Evolutionary conservation across 139 green algal species (phyloP).

Genomic region (Tetradesmus lagerheimii): DNA sequence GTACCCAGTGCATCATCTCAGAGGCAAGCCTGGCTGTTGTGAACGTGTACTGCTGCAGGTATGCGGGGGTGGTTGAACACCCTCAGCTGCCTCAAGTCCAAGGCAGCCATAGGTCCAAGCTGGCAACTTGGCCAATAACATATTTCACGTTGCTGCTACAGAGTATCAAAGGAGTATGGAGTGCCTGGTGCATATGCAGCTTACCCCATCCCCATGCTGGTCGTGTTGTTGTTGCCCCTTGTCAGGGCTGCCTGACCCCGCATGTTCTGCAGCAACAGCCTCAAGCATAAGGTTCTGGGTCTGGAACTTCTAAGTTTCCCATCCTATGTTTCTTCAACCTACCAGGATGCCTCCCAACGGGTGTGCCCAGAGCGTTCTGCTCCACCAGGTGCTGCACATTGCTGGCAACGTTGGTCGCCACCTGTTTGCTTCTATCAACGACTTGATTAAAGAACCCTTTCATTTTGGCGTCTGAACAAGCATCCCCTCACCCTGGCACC

Average conservation of each 20-base stretch:
- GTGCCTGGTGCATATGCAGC: neutral
- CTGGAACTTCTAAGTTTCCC: too few relatives aligned
- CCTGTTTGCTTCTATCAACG: neutral
- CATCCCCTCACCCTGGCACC: neutral
- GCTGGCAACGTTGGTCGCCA: neutral
- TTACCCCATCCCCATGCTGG: neutral
- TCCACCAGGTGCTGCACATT: conserved; percentile 24
- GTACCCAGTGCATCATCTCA: neutral
- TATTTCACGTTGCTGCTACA: neutral
- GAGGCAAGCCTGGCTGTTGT: neutral
- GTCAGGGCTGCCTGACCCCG: neutral
- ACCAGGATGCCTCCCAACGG: neutral
- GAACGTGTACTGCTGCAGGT: neutral
- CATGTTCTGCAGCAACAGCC: neutral
- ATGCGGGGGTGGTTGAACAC: neutral
- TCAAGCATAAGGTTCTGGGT: neutral
- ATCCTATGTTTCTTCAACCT: neutral
- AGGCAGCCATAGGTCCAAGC: too few relatives aligned
- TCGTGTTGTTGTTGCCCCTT: neutral
- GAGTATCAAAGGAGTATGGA: neutral
- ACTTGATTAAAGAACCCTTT: neutral
- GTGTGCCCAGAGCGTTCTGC: conserved; percentile 1
- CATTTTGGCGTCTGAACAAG: neutral
- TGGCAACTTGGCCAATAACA: too few relatives aligned
- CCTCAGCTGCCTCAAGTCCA: neutral